Base-by-base conservation (phyloP, 345 rosid genomes). In the Eucalyptus curtisii region DNA sequence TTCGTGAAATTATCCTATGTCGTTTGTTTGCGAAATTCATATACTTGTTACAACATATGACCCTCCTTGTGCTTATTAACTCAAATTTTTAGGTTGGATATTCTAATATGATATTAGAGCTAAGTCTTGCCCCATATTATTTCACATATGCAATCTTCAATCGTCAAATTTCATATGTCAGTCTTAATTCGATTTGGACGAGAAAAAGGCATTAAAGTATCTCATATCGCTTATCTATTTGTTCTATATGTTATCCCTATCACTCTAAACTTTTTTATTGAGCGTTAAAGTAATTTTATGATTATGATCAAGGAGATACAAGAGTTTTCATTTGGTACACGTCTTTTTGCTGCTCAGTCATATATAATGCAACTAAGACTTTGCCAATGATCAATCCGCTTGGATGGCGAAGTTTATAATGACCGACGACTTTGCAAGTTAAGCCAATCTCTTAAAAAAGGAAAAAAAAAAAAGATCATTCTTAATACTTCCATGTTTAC, bases 1-100 rank as follows among this genome's bases (percentile, higher is more conserved):
- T 76, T 76, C 3, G 6, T 76, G 4, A 40, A 27, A 76, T 42
- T 76, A 20, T 40, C 14, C 3, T 13, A 37, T 2, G 1, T 5
- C 5, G 2, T 0, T 20, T 5, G 1, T 76, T 20, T 40, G 44
- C 3, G 5, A 20, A 0, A 20, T 20, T 76, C 4, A 37, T 37
- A 37, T 76, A 13, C 47, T 10, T 31, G 2, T 76, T 37, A 10
- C 20, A 76, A 71, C 3, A 71, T 40, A 37, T 20, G 14, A 3
- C 2, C 4, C 2, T 13, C 2, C 27, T 20, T 4, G 10, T 8
- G 20, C 8, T 22, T 76, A 10, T 76, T 76, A 19, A 3, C 84
- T 76, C 24, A 76, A 37, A 11, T 0, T 76, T 76, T 76, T 37
- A 20, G 4, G 14, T 10, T 37, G 14, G 1, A 37, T 9, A 37